phyloP scores from a whole-genome alignment of 305 asterid species.

The Fraxinus ornus region DNA sequence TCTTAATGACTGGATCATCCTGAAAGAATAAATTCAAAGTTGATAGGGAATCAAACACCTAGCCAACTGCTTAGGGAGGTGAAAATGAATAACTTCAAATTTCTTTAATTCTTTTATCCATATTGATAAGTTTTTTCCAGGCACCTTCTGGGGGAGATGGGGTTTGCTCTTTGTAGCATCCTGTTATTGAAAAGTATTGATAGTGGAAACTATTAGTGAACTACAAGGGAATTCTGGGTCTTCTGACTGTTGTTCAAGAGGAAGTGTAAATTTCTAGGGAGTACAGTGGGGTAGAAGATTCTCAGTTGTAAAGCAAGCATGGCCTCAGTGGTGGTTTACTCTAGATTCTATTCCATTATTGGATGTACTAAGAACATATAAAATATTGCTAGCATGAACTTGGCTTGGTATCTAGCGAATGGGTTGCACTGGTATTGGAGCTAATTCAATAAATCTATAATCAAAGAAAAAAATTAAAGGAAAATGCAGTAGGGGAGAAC shows the following conservation, averaged over 20 bases:
- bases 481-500: background rate
- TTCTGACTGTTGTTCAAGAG: background rate
- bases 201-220: background rate
- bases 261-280: background rate
- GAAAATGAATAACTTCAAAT: constrained; percentile 3
- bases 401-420: background rate
- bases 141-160: background rate
- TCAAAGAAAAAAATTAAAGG: background rate
- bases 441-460: background rate
- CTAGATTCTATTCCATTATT: background rate
- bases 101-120: background rate
- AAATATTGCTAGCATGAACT: background rate
- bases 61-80: constrained; percentile 18
- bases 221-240: background rate
- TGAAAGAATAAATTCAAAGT: constrained; percentile 37
- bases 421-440: background rate
- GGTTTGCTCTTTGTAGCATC: background rate
- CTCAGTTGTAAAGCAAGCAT: background rate
- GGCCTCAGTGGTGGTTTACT: background rate
- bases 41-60: constrained; percentile 15
- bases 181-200: background rate
- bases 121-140: background rate
- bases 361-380: background rate
- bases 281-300: background rate
- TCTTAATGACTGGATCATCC: constrained; percentile 78